Evolutionary conservation across 2,329 filamentous ascomycete species (phyloP).

Genomic region (Fusarium chaquense): DNA sequence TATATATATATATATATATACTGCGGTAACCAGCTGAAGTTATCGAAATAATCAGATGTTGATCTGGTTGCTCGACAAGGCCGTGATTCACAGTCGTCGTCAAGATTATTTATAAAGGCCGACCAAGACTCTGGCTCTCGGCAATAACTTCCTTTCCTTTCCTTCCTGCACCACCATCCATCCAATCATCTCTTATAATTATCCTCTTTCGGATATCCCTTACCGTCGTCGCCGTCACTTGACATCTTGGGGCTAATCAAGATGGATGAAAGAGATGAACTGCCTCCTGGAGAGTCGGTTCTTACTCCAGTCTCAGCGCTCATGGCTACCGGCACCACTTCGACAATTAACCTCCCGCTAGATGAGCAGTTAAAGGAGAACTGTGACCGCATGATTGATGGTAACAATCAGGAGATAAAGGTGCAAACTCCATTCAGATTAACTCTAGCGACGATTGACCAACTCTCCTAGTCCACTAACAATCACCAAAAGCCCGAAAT

Average conservation of each 20-base stretch:
- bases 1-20: not conserved
- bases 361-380: not conserved
- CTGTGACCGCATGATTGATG: not conserved
- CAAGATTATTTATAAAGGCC: not conserved
- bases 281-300: constrained; percentile 6
- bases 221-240: not conserved
- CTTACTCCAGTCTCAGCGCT: not conserved
- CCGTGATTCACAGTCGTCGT: constrained; percentile 21
- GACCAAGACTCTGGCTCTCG: not conserved
- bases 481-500: not conserved
- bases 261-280: constrained; percentile 7
- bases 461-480: not conserved
- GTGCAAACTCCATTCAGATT: constrained; percentile 6
- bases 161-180: not conserved
- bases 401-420: not conserved
- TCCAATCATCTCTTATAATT: not conserved
- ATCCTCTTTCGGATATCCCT: not conserved
- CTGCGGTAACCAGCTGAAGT: too few species aligned
- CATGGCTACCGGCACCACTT: constrained; percentile 5
- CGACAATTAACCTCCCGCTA: constrained; percentile 2
- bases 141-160: not conserved
- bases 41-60: too few species aligned
- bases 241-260: not conserved
- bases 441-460: constrained; percentile 1
- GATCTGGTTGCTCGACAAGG: not conserved